Percentiles rank a stretch among this genome's conserved stretches.
These are phyloP conservation scores for Macroventuria anomochaeta DNA, from an alignment of 2,329 filamentous ascomycete genomes.

Conservation along the genomic window DNA sequence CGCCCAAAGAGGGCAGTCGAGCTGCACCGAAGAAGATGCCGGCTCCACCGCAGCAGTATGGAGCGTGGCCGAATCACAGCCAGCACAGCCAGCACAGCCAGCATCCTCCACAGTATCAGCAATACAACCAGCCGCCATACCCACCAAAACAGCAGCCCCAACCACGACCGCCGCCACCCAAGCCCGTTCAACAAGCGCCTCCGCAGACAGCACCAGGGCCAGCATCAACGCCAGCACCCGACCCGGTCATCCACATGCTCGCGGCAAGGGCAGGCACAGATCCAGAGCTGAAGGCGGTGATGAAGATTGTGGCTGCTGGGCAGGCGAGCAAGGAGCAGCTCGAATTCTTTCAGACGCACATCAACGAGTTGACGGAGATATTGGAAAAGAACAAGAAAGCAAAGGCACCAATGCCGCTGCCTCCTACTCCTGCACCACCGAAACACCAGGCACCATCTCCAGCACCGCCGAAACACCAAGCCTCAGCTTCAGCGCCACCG, in stretches of 20 bases:
- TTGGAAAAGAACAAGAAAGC: slow-evolving; percentile 52
- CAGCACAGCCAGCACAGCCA: slow-evolving; percentile 35
- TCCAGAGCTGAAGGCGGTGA: slow-evolving; percentile 74
- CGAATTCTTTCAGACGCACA: slow-evolving; percentile 78
- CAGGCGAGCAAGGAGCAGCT: slow-evolving; percentile 74
- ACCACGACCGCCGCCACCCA: slow-evolving; percentile 40
- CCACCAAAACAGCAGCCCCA: slow-evolving; percentile 25
- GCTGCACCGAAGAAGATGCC: slow-evolving; percentile 40
- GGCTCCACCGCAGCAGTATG: slow-evolving; percentile 33
- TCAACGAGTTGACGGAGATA: slow-evolving; percentile 74
- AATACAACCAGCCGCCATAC: slow-evolving; percentile 11
- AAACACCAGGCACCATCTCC: slow-evolving; percentile 18
- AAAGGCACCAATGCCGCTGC: slow-evolving; percentile 18
- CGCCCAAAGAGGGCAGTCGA: slow-evolving; percentile 36
- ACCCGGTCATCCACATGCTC: slow-evolving; percentile 81
- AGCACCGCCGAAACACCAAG: slow-evolving; percentile 23
- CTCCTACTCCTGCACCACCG: slow-evolving; percentile 10
- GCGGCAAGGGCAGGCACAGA: slow-evolving; percentile 78
- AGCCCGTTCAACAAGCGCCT: slow-evolving; percentile 35
- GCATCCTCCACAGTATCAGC: slow-evolving; percentile 29
- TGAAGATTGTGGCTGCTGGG: slow-evolving; percentile 82
- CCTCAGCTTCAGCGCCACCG: slow-evolving; percentile 16
- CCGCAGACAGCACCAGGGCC: slow-evolving; percentile 28
- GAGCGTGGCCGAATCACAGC: slow-evolving; percentile 45
- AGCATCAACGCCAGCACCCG: slow-evolving; percentile 55